A percentile compares a stretch with the other conserved stretches of the same genome.
Conservation (phyloP, 495 filamentous ascomycete genomes). For the Penicillium simplicissimum region DNA sequence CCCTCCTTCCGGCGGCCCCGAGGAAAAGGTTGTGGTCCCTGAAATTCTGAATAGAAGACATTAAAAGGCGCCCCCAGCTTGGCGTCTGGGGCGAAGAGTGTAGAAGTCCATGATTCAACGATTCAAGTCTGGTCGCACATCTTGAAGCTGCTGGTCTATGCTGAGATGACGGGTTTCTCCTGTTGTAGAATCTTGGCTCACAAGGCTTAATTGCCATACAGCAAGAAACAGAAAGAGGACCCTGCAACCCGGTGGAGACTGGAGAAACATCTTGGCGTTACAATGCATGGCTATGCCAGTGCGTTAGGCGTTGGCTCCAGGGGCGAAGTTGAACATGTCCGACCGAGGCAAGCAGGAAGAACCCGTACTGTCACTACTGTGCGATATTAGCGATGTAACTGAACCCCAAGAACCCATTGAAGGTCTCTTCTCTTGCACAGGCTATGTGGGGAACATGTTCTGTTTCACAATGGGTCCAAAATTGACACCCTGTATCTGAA, state of each 20-base stretch:
- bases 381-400: neutral
- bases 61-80: neutral
- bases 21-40: neutral
- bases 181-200: neutral
- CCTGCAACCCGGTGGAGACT: neutral
- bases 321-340: neutral
- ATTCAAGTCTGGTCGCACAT: neutral
- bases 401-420: neutral
- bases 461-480: neutral
- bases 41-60: no score
- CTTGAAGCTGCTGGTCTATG: neutral
- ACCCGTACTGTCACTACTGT: no score
- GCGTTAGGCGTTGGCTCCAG: neutral
- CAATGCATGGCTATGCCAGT: neutral
- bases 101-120: neutral
- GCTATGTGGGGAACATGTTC: neutral
- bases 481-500: neutral
- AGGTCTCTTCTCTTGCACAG: neutral
- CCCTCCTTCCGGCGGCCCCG: neutral
- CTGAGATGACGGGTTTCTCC: neutral
- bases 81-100: neutral
- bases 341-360: neutral
- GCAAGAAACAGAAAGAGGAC: neutral
- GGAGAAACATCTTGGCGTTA: neutral
- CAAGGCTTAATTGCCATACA: slow-evolving; percentile 2